Evolutionary conservation across 2,329 filamentous ascomycete species (phyloP), one percentile per base, ranked within the genome.

Genomic region (Fusarium nanum): DNA sequence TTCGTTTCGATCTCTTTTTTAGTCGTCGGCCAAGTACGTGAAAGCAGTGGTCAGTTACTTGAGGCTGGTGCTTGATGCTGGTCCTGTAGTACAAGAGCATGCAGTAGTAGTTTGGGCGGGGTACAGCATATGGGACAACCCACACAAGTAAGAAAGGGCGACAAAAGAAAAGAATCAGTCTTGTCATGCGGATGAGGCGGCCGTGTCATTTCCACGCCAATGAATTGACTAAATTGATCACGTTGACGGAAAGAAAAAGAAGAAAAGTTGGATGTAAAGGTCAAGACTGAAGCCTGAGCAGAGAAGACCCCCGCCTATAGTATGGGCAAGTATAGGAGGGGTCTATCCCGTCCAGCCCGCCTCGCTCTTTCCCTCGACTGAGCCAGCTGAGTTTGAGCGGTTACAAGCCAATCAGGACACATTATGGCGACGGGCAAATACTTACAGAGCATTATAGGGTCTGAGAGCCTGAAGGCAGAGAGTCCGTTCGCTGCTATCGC

Each of bases 261-360:
- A 48, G 40, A 64, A 69, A 60, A 54, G 63, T 53, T 58, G 64
- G 60, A 69, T 60, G 48, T 45, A 37, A 69, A 49, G 44, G 42
- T 48, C 42, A 56, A 56, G 49, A 23, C 48, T 48, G 46, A 56
- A 56, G 49, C 34, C 48, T 18, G 37, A 60, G 60, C 20, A 11
- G 41, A 64, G 48, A 49, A 34, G 28, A 70, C 54, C 66, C 67
- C 41, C 23, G 67, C 13, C 64, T 46, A 67, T 67, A 70, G 57
- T 11, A 52, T 9, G 6, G 6, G 45, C 34, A 57, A 34, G 13
- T 67, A 69, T 67, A 61, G 66, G 32, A 55, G 54, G 54, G 64
- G 50, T 57, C 56, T 28, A 45, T 56, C 42, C 34, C 18, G 37
- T 55, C 23, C 37, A 32, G 44, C 49, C 61, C 61, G 61, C 61